Evolutionary conservation across 495 filamentous ascomycete genomes (phyloP), one percentile per base, ranked within the genome.

Genomic region (Podospora appendiculata): DNA sequence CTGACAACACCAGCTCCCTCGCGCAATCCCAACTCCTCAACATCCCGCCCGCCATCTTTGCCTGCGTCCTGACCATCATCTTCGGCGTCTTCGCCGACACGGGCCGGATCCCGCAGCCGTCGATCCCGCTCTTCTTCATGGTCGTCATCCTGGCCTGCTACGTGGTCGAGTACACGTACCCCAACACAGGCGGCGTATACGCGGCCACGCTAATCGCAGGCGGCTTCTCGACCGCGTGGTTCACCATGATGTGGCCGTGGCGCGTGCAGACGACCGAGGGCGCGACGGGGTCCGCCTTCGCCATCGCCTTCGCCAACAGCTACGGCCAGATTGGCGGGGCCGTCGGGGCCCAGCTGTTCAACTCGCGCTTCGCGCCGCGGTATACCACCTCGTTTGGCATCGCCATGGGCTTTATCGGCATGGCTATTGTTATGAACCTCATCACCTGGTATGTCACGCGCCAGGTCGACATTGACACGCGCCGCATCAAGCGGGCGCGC

Each of bases 211-310:
- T 74, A 36, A 70, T 74, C 44, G 66, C 63, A 8, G 63, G 65
- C 35, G 63, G 60, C 3, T 62, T 71, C 14, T 61, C 64, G 8
- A 63, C 63, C 14, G 65, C 64, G 11, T 72, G 70, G 70, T 72
- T 58, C 32, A 69, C 70, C 0, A 66, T 71, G 52, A 74, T 74
- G 70, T 74, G 70, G 71, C 70, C 70, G 17, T 69, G 66, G 63
- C 59, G 66, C 14, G 71, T 72, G 0, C 71, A 74, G 45, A 71
- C 70, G 6, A 72, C 71, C 3, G 64, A 64, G 45, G 59, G 68
- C 8, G 67, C 71, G 2, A 74, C 71, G 3, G 71, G 68, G 11
- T 72, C 71, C 1, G 71, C 71, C 32, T 74, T 74, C 46, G 69
- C 67, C 6, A 70, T 74, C 44, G 71, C 67, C 0, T 74, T 73